A percentile compares a stretch with the other conserved stretches of the same genome.
These are phyloP conservation scores for Penicillium olsonii DNA, from an alignment of 2,329 filamentous ascomycete genomes.

Conservation along the genomic window DNA sequence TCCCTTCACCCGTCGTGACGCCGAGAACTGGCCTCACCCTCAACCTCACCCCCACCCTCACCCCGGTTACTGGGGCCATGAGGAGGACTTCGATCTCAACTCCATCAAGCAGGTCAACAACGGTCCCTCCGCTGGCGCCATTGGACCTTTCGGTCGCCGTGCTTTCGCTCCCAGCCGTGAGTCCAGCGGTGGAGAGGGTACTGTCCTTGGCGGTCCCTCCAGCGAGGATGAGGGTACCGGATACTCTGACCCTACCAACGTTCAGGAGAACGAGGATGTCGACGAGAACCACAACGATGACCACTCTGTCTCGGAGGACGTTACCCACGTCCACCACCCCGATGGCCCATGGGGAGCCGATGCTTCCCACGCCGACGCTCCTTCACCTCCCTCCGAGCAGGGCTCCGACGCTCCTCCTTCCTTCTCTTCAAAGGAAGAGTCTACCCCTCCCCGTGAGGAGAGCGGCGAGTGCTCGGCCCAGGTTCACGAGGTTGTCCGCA, in stretches of 20 bases:
- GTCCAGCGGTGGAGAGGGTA: neutral
- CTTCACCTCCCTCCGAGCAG: neutral
- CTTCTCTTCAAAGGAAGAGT: neutral
- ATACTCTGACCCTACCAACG: constrained; percentile 10
- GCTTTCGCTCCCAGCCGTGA: constrained; percentile 11
- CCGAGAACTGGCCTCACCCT: neutral
- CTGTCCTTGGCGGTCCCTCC: constrained; percentile 17
- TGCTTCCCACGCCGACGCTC: neutral
- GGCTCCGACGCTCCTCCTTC: neutral
- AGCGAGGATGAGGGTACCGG: constrained; percentile 19
- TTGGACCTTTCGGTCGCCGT: constrained; percentile 8
- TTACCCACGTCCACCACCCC: constrained; percentile 18
- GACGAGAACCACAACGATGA: constrained; percentile 25
- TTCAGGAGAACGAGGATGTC: constrained; percentile 13
- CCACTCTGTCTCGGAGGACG: constrained; percentile 23
- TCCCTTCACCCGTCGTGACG: neutral
- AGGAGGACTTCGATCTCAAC: neutral
- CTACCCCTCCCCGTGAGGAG: constrained; percentile 1
- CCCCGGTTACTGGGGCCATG: neutral
- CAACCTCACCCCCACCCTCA: neutral
- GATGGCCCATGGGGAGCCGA: constrained; percentile 5
- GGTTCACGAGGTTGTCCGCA: constrained; percentile 28
- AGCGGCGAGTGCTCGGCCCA: constrained; percentile 18
- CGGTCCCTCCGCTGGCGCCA: neutral
- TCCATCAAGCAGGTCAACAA: neutral